phyloP scores from a whole-genome alignment of 176 grass and related monocot species.

The Raddia guianensis region DNA sequence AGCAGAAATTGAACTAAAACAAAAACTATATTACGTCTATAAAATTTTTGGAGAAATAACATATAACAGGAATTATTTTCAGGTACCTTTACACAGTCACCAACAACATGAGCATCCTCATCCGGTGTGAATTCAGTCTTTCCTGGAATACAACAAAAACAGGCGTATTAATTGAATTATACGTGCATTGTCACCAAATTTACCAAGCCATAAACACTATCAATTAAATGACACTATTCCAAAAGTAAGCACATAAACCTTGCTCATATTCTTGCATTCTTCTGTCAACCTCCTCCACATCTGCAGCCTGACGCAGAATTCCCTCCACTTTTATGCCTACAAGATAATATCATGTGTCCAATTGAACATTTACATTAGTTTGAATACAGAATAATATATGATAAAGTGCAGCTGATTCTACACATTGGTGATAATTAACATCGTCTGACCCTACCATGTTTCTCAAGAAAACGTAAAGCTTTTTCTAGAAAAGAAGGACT shows the following conservation, averaged over 20 bases:
- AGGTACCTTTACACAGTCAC: slow-evolving; percentile 96
- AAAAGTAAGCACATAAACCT: slow-evolving; percentile 63
- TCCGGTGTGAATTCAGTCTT: slow-evolving; percentile 77
- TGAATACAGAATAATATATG: slow-evolving; percentile 18
- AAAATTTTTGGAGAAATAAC: slow-evolving; percentile 39
- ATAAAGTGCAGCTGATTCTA: slow-evolving; percentile 4
- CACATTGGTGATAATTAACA: slow-evolving; percentile 12
- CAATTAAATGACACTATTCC: slow-evolving; percentile 26
- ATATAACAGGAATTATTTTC: slow-evolving; percentile 38
- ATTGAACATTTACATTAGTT: slow-evolving; percentile 37
- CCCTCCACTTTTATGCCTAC: slow-evolving; percentile 94
- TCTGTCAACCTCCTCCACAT: slow-evolving; percentile 92
- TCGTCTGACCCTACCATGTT: slow-evolving; percentile 65
- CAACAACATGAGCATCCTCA: slow-evolving; percentile 98
- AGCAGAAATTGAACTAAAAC: slow-evolving; percentile 16
- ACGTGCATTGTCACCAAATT: slow-evolving; percentile 25
- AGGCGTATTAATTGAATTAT: slow-evolving; percentile 33
- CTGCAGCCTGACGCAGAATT: slow-evolving; percentile 95
- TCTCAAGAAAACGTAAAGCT: slow-evolving; percentile 97
- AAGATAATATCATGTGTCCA: slow-evolving; percentile 38
- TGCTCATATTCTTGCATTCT: slow-evolving; percentile 97
- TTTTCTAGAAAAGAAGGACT: slow-evolving; percentile 98
- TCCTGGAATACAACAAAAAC: slow-evolving; percentile 60
- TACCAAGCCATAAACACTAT: slow-evolving; percentile 26
- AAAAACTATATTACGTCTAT: slow-evolving; percentile 23